Evolutionary conservation across 495 filamentous ascomycete genomes (phyloP).

Genomic region (Aspergillus wentii): DNA sequence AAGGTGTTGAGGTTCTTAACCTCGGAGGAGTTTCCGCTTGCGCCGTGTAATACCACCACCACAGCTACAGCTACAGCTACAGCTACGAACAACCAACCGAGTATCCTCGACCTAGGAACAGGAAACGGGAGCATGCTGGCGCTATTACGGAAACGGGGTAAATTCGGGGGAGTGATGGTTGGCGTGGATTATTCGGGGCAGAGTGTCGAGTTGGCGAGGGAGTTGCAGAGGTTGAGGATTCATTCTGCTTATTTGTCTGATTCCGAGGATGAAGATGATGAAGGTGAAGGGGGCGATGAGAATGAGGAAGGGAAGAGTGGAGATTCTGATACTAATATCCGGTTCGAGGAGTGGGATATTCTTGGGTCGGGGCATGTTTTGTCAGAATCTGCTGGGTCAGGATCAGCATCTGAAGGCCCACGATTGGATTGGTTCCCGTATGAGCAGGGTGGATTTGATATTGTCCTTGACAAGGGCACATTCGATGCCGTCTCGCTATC

Average conservation of each 20-base stretch:
- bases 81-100: slow-evolving; percentile 19
- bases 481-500: slow-evolving; percentile 87
- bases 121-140: slow-evolving; percentile 91
- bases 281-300: slow-evolving; percentile 17
- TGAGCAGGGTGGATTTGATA: slow-evolving; percentile 58
- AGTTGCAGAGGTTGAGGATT: slow-evolving; percentile 34
- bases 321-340: slow-evolving; percentile 34
- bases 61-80: slow-evolving; percentile 6
- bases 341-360: slow-evolving; percentile 76
- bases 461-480: slow-evolving; percentile 93
- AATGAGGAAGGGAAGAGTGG: slow-evolving; percentile 10
- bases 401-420: too few relatives aligned
- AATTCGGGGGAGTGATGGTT: slow-evolving; percentile 58
- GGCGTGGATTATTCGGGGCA: slow-evolving; percentile 81
- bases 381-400: too few relatives aligned
- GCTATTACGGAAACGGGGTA: slow-evolving; percentile 56
- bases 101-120: slow-evolving; percentile 75
- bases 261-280: slow-evolving; percentile 29
- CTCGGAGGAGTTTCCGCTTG: slow-evolving; percentile 28
- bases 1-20: slow-evolving; percentile 44
- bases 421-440: slow-evolving; percentile 30
- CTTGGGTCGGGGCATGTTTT: slow-evolving; percentile 43
- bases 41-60: slow-evolving; percentile 22
- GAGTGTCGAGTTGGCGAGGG: slow-evolving; percentile 66
- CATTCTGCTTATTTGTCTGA: slow-evolving; percentile 38